Evolutionary conservation across 805 yeast species (phyloP).

Genomic region (Komagataella ulmi): DNA sequence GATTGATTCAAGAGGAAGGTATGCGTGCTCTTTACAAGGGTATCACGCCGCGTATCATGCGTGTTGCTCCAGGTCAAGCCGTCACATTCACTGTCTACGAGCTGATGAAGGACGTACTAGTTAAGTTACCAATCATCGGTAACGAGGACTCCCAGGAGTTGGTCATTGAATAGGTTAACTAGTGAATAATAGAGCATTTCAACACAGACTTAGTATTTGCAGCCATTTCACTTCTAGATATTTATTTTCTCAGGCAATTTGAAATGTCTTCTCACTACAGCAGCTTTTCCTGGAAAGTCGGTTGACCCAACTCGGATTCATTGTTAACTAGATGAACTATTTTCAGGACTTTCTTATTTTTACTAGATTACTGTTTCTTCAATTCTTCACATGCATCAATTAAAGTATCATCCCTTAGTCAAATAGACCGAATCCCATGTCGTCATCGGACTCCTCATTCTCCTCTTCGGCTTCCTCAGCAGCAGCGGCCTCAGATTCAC

Average conservation of each 20-base stretch:
- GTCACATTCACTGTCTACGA: conserved; percentile 97
- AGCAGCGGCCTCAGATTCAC: conserved; percentile 51
- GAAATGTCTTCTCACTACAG: neutral
- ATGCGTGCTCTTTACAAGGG: conserved; percentile 84
- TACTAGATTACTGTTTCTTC: neutral
- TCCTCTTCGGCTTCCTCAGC: conserved; percentile 40
- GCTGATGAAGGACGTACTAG: conserved; percentile 60
- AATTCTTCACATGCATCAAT: neutral
- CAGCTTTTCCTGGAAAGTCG: neutral
- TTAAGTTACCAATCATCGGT: conserved; percentile 17
- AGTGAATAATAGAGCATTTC: neutral
- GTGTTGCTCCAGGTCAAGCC: conserved; percentile 99
- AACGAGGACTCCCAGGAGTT: conserved; percentile 6
- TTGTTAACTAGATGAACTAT: neutral
- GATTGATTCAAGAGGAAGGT: conserved; percentile 83
- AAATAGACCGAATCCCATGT: conserved; percentile 93
- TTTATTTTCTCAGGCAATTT: neutral
- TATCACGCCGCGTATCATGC: conserved; percentile 96
- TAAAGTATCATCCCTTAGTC: conserved; percentile 34
- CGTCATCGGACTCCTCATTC: conserved; percentile 52
- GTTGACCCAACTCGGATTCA: neutral
- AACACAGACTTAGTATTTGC: neutral
- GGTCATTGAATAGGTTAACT: neutral
- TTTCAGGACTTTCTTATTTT: neutral
- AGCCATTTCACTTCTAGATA: neutral